Conservation (phyloP, 495 filamentous ascomycete genomes). For the Cercophora scortea region DNA sequence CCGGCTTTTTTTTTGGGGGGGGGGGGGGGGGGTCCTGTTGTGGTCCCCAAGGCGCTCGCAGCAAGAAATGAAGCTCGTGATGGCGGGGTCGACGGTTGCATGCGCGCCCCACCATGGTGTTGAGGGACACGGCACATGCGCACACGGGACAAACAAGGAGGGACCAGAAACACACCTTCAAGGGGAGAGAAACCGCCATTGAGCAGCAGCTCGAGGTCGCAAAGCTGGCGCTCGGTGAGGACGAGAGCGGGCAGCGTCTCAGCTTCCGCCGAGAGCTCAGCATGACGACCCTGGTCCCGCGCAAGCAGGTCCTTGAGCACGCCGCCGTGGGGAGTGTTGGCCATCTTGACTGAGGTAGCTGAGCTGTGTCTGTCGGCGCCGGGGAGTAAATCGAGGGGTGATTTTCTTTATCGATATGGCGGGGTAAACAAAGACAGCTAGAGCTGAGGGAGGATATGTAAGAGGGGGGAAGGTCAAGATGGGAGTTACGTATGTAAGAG, state of each 20-base stretch:
- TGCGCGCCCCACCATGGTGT: constrained; percentile 20
- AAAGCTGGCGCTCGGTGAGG: constrained; percentile 87
- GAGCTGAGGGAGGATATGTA: neutral
- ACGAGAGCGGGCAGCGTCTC: constrained; percentile 79
- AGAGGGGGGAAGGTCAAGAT: neutral
- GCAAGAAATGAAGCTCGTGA: neutral
- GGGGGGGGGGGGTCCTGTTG: neutral
- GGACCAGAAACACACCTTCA: constrained; percentile 59
- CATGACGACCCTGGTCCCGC: constrained; percentile 72
- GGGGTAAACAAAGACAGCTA: neutral
- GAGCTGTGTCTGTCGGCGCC: neutral
- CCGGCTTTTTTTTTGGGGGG: neutral
- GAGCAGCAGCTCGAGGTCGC: constrained; percentile 92
- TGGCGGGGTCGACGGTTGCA: neutral
- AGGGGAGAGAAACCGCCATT: constrained; percentile 95
- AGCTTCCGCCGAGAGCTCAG: constrained; percentile 71
- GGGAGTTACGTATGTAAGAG: neutral
- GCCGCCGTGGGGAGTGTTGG: constrained; percentile 86
- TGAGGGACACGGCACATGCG: neutral
- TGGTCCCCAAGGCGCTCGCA: neutral
- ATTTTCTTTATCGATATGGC: neutral
- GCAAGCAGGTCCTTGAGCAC: constrained; percentile 94
- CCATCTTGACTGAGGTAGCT: constrained; percentile 29
- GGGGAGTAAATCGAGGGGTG: neutral
- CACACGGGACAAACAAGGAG: neutral